Percentiles rank a stretch among this genome's conserved stretches.
Conservation (phyloP, 1,284 basidiomycete species). For the Trichosporon inkin region DNA sequence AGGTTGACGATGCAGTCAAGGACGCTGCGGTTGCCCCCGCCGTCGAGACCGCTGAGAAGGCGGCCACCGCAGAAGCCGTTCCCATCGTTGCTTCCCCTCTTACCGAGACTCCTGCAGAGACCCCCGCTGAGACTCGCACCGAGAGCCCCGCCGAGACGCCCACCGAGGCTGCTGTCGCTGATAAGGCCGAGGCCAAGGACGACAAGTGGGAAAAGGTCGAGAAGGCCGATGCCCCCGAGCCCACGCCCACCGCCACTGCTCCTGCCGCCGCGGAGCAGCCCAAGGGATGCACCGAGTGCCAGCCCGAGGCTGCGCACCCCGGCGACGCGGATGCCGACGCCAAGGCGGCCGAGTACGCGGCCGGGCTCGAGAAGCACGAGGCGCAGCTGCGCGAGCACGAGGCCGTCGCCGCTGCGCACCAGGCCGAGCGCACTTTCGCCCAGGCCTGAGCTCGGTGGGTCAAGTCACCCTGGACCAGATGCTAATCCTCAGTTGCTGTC, state of each 20-base stretch:
- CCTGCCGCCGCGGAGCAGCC: neutral
- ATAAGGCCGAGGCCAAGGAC: neutral
- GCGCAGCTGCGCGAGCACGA: conserved; percentile 1
- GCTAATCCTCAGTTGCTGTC: too few relatives aligned
- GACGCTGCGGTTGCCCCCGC: neutral
- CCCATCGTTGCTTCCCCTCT: too few relatives aligned
- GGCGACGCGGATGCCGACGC: neutral
- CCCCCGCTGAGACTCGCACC: neutral
- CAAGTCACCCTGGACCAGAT: neutral
- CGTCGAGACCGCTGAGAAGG: too few relatives aligned
- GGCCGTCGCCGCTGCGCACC: neutral
- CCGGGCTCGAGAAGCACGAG: neutral
- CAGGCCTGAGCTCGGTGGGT: neutral
- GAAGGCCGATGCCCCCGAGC: too few relatives aligned
- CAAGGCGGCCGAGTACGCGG: neutral
- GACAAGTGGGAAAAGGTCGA: neutral
- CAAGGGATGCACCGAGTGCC: too few relatives aligned
- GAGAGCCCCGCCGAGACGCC: neutral
- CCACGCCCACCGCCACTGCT: neutral
- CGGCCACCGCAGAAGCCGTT: too few relatives aligned
- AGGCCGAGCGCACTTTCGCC: neutral
- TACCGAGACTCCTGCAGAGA: neutral
- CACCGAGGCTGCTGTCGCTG: neutral
- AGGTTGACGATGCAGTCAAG: neutral
- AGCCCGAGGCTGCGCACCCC: too few relatives aligned